Percentiles rank a stretch among this genome's conserved stretches.
phyloP scores from a whole-genome alignment of 352 stramenopile genomes.

The Phytophthora syringae region DNA sequence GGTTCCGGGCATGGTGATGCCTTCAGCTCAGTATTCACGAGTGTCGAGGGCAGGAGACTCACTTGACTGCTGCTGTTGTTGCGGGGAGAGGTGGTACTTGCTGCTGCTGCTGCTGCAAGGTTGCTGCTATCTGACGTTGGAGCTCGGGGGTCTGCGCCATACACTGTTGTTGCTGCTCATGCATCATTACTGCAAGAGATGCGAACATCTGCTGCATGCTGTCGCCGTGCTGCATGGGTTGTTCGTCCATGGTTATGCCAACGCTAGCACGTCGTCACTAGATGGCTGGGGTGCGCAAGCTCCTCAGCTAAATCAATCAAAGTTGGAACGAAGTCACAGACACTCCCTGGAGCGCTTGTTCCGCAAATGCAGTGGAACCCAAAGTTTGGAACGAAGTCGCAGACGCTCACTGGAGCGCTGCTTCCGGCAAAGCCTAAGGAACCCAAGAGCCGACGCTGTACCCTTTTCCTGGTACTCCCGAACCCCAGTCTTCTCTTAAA shows the following conservation, averaged over 20 bases:
- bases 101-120: slow-evolving; percentile 12
- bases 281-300: not conserved
- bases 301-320: slow-evolving; percentile 10
- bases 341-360: slow-evolving; percentile 9
- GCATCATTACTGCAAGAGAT: slow-evolving; percentile 13
- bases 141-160: slow-evolving; percentile 15
- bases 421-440: slow-evolving; percentile 7
- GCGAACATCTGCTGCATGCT: slow-evolving; percentile 16
- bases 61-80: not conserved
- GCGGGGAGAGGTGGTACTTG: not conserved
- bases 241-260: slow-evolving; percentile 13
- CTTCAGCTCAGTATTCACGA: slow-evolving; percentile 8
- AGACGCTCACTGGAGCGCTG: slow-evolving; percentile 8
- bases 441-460: not conserved
- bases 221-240: not conserved
- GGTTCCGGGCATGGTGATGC: slow-evolving; percentile 12
- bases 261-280: slow-evolving; percentile 2
- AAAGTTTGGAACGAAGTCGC: slow-evolving; percentile 6
- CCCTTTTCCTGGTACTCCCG: slow-evolving; percentile 3
- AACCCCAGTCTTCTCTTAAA: slow-evolving; percentile 5
- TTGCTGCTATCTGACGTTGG: slow-evolving; percentile 8
- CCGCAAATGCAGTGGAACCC: slow-evolving; percentile 1
- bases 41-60: not conserved
- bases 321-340: slow-evolving; percentile 6
- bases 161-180: slow-evolving; percentile 15